phyloP scores from a whole-genome alignment of 2,329 filamentous ascomycete genomes.

The Cordyceps militaris region DNA sequence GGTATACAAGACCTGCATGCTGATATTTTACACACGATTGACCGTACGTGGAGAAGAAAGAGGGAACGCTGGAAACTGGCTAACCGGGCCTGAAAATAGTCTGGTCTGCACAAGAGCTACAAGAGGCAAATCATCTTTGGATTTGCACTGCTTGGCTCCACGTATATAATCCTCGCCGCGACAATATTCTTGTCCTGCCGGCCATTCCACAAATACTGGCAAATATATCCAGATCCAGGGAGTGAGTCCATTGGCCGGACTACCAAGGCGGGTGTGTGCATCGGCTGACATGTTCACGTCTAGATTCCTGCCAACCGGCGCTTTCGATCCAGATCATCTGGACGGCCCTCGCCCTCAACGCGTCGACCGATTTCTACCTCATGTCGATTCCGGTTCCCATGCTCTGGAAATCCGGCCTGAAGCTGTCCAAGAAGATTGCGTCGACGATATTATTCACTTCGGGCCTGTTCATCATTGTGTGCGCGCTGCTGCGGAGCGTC shows the following conservation, averaged over 20 bases:
- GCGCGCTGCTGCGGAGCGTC: conserved; percentile 46
- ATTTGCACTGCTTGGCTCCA: conserved; percentile 26
- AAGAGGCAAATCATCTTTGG: conserved; percentile 25
- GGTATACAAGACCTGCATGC: conserved; percentile 45
- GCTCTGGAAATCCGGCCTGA: conserved; percentile 45
- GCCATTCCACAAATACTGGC: conserved; percentile 32
- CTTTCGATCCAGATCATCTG: conserved; percentile 33
- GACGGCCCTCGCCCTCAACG: conserved; percentile 29
- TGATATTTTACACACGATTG: conserved; percentile 44
- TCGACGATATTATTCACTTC: conserved; percentile 48
- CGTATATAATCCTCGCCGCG: conserved; percentile 27
- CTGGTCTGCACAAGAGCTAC: conserved; percentile 23
- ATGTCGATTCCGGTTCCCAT: conserved; percentile 39
- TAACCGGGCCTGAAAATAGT: conserved; percentile 18
- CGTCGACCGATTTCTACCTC: conserved; percentile 34
- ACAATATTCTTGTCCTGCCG: conserved; percentile 29
- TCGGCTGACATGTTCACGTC: conserved; percentile 37
- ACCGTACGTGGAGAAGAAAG: conserved; percentile 27
- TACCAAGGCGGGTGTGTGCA: too few relatives aligned
- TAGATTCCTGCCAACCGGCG: conserved; percentile 33
- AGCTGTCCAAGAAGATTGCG: conserved; percentile 42
- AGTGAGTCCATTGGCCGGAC: conserved; percentile 21
- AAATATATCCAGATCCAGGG: conserved; percentile 35
- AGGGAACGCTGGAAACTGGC: neutral
- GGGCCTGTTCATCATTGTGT: conserved; percentile 48